Conservation (phyloP, 495 filamentous ascomycete species). For the Podospora conica region DNA sequence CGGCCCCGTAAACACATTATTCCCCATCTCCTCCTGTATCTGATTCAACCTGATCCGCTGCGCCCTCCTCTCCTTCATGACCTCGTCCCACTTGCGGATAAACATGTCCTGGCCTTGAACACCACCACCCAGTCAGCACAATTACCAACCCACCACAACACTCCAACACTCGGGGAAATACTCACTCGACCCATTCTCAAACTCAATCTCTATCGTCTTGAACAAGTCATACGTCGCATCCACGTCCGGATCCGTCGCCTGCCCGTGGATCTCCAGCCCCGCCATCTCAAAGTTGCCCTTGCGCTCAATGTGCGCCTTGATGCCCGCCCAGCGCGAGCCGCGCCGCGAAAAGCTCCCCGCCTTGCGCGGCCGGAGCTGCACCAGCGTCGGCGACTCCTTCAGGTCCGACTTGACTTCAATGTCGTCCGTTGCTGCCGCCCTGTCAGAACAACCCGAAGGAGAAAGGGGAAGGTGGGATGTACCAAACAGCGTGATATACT, state of each 20-base stretch:
- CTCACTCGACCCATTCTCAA: conserved; percentile 33
- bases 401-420: conserved; percentile 21
- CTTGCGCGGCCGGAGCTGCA: conserved; percentile 26
- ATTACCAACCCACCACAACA: not conserved
- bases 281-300: conserved; percentile 22
- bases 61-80: conserved; percentile 25
- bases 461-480: not conserved
- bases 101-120: conserved; percentile 28
- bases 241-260: conserved; percentile 19
- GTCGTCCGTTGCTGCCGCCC: conserved; percentile 26
- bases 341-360: conserved; percentile 17
- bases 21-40: conserved; percentile 30
- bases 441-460: not conserved
- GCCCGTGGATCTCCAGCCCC: conserved; percentile 27
- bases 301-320: conserved; percentile 25
- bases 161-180: not conserved
- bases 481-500: conserved; percentile 29
- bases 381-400: conserved; percentile 22
- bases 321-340: conserved; percentile 24
- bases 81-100: conserved; percentile 31
- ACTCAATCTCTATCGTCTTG: conserved; percentile 36
- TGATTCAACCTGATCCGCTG: conserved; percentile 23
- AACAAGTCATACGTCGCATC: conserved; percentile 27
- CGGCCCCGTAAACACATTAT: conserved; percentile 25
- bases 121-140: not conserved